These are phyloP conservation scores for Hypoxylon cercidicola DNA, from an alignment of 495 filamentous ascomycete genomes.

Conservation along the genomic window DNA sequence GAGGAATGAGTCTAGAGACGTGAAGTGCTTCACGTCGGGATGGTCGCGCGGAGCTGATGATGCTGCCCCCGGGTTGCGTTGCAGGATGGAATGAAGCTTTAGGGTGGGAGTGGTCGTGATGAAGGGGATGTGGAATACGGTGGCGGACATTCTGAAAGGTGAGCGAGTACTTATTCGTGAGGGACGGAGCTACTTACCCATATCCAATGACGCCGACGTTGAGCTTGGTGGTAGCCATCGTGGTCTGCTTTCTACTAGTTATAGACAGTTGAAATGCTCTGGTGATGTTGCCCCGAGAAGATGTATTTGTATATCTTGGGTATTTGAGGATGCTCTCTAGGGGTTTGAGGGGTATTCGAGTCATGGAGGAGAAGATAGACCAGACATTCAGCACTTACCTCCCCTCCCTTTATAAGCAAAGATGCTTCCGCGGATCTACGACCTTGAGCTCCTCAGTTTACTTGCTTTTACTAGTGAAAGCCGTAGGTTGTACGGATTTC, in stretches of 20 bases:
- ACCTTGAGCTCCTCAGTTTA: neutral
- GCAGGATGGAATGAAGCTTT: constrained; percentile 79
- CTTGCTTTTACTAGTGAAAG: neutral
- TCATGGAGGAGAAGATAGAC: too few species aligned
- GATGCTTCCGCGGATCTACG: too few species aligned
- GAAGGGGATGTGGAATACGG: constrained; percentile 91
- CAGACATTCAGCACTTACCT: too few species aligned
- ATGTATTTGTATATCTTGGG: too few species aligned
- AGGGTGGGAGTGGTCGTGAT: constrained; percentile 72
- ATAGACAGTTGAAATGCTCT: neutral
- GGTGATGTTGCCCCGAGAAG: too few species aligned
- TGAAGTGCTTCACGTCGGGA: constrained; percentile 72
- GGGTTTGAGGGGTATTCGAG: too few species aligned
- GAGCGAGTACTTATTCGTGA: constrained; percentile 13
- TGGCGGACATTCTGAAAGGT: constrained; percentile 74
- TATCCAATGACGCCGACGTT: constrained; percentile 67
- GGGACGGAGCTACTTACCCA: constrained; percentile 51
- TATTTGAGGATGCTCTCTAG: too few species aligned
- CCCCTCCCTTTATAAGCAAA: too few species aligned
- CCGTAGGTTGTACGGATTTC: constrained; percentile 12
- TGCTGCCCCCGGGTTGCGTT: constrained; percentile 63
- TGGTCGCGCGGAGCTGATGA: constrained; percentile 77
- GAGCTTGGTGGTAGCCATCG: constrained; percentile 45
- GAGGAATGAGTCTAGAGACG: constrained; percentile 69
- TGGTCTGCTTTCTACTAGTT: constrained; percentile 3